Conservation (phyloP, 139 green algal genomes). For the Haematococcus sp. region DNA sequence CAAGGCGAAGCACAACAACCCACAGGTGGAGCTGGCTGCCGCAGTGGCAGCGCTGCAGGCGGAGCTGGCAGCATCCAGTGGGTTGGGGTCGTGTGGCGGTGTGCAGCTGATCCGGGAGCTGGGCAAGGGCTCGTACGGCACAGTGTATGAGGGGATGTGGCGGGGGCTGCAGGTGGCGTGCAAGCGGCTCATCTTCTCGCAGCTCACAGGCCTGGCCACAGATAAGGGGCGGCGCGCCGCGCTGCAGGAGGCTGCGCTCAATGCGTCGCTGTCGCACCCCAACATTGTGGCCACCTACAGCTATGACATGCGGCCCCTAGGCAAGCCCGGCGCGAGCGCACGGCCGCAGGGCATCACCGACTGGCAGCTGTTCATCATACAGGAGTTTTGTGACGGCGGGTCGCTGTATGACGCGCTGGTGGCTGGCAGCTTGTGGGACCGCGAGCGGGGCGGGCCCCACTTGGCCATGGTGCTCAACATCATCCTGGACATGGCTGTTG, state of each 20-base stretch:
- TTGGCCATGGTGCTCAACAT: too few relatives aligned
- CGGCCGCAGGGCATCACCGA: constrained; percentile 1
- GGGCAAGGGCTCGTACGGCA: too few relatives aligned
- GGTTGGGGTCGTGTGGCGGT: too few relatives aligned
- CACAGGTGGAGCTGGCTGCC: too few relatives aligned
- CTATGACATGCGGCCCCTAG: constrained; percentile 22
- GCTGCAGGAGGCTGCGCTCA: constrained; percentile 25
- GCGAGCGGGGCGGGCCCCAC: too few relatives aligned
- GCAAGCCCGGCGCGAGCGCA: not conserved
- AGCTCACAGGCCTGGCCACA: too few relatives aligned
- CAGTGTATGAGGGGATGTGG: constrained; percentile 9
- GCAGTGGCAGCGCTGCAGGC: too few relatives aligned
- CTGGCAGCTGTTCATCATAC: constrained; percentile 26
- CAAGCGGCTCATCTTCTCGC: constrained; percentile 18
- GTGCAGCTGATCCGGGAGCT: too few relatives aligned
- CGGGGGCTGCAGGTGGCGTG: constrained; percentile 13
- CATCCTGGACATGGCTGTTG: too few relatives aligned
- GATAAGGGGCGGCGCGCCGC: not conserved
- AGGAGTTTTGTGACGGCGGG: constrained; percentile 19
- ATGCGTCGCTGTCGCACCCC: constrained; percentile 21
- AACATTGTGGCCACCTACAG: constrained; percentile 37
- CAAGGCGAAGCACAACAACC: too few relatives aligned
- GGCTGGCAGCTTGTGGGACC: too few relatives aligned
- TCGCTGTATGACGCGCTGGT: constrained; percentile 3
- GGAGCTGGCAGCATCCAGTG: too few relatives aligned